Conservation (phyloP, 2,329 filamentous ascomycete genomes). For the Beauveria australis region DNA sequence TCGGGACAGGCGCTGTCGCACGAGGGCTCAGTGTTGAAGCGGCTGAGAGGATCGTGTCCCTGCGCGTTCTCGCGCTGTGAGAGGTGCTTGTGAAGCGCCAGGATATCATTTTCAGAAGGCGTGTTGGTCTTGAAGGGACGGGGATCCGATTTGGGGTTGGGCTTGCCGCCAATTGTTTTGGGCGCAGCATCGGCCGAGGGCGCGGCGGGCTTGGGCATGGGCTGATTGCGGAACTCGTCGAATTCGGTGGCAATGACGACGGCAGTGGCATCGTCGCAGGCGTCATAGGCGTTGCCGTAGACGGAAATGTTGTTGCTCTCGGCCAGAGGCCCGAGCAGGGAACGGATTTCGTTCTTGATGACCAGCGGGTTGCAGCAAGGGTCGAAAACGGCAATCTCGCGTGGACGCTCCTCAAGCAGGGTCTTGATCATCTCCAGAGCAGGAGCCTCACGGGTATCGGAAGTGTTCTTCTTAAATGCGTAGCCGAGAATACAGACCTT, state of each 20-base stretch:
- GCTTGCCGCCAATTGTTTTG: slow-evolving; percentile 25
- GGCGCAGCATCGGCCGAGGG: not conserved
- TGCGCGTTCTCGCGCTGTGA: slow-evolving; percentile 24
- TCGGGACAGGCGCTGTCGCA: slow-evolving; percentile 42
- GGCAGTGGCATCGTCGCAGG: slow-evolving; percentile 40
- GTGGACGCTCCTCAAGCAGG: slow-evolving; percentile 55
- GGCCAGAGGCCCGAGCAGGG: slow-evolving; percentile 30
- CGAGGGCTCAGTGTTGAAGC: slow-evolving; percentile 35
- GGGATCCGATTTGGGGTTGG: slow-evolving; percentile 36
- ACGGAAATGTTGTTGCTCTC: slow-evolving; percentile 36
- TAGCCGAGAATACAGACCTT: slow-evolving; percentile 67
- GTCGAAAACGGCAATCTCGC: slow-evolving; percentile 61
- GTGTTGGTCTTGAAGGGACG: slow-evolving; percentile 32
- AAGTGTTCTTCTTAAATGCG: slow-evolving; percentile 74
- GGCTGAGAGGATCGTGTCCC: slow-evolving; percentile 35
- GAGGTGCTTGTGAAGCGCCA: slow-evolving; percentile 39
- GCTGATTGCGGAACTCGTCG: slow-evolving; percentile 44
- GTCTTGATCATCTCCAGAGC: slow-evolving; percentile 60
- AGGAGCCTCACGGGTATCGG: slow-evolving; percentile 64
- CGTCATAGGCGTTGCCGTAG: slow-evolving; percentile 40
- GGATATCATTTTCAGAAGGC: slow-evolving; percentile 37
- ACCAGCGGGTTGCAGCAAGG: slow-evolving; percentile 49
- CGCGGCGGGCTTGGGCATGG: slow-evolving; percentile 22
- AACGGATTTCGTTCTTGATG: slow-evolving; percentile 41
- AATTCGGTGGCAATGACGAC: slow-evolving; percentile 49